These are phyloP conservation scores for Tolypocladium endophyticum DNA, from an alignment of 2,329 filamentous ascomycete genomes.

Conservation along the genomic window DNA sequence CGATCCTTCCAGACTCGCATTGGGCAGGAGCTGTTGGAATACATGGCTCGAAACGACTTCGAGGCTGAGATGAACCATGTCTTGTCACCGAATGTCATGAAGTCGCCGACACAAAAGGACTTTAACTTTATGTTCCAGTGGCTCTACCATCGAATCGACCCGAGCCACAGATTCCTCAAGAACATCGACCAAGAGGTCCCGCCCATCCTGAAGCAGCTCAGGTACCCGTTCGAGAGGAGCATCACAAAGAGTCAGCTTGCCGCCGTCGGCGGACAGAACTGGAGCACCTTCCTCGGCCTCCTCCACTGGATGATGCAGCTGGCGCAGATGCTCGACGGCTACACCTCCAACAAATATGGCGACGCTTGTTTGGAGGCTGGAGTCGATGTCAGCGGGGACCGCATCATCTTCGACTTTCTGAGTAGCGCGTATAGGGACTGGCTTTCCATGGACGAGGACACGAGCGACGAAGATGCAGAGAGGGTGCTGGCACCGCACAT, in stretches of 20 bases:
- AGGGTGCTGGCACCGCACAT: constrained; percentile 73
- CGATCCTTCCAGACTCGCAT: constrained; percentile 70
- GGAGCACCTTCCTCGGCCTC: constrained; percentile 87
- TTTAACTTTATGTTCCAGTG: constrained; percentile 98
- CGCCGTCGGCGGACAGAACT: constrained; percentile 92
- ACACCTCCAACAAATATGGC: constrained; percentile 68
- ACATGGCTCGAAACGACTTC: constrained; percentile 86
- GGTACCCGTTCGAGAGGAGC: constrained; percentile 89
- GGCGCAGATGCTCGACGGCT: constrained; percentile 85
- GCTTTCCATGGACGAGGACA: constrained; percentile 85
- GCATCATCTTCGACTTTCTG: constrained; percentile 89
- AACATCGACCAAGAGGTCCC: constrained; percentile 93
- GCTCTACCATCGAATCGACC: constrained; percentile 93
- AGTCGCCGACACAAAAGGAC: constrained; percentile 93
- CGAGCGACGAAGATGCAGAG: constrained; percentile 74
- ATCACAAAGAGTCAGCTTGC: constrained; percentile 95
- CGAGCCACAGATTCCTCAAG: constrained; percentile 85
- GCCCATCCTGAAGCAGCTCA: constrained; percentile 80
- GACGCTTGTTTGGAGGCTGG: constrained; percentile 82
- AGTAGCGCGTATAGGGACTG: constrained; percentile 87
- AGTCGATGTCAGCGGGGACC: constrained; percentile 77
- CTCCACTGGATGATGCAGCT: constrained; percentile 99
- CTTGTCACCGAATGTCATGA: constrained; percentile 81
- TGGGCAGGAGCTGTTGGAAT: constrained; percentile 83
- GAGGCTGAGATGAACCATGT: constrained; percentile 96